These are phyloP conservation scores for Cicer judaicum DNA, from an alignment of 306 rosid genomes.

Conservation along the genomic window DNA sequence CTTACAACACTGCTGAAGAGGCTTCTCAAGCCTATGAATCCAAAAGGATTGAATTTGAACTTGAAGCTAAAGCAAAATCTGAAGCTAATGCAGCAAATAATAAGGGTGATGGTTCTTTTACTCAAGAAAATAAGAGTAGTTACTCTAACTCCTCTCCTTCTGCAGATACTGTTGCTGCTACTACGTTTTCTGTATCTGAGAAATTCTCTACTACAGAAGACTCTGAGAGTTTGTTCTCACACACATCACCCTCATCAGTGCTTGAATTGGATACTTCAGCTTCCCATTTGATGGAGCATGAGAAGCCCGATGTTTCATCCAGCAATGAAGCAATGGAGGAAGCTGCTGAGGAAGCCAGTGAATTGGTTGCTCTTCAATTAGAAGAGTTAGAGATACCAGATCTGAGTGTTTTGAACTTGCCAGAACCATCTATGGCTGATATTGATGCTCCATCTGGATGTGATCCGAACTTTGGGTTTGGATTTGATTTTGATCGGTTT, in stretches of 20 bases:
- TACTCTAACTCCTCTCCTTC: neutral
- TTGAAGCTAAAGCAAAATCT: constrained; percentile 1
- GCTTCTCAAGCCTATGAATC: constrained; percentile 74
- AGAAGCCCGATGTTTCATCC: constrained; percentile 10
- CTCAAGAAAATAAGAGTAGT: constrained; percentile 22
- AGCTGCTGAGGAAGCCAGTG: constrained; percentile 12
- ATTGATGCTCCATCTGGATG: constrained; percentile 32
- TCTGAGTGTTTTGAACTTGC: constrained; percentile 47
- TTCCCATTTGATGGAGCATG: constrained; percentile 30
- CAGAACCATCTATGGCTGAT: constrained; percentile 1
- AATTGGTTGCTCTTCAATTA: constrained; percentile 29
- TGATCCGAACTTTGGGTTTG: constrained; percentile 44
- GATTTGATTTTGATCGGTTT: constrained; percentile 48
- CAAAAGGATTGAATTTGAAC: constrained; percentile 57
- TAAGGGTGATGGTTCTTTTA: neutral
- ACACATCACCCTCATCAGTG: constrained; percentile 62
- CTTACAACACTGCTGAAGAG: constrained; percentile 78
- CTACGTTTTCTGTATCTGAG: neutral
- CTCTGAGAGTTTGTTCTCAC: constrained; percentile 50
- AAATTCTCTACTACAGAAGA: constrained; percentile 47
- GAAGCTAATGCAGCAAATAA: constrained; percentile 19
- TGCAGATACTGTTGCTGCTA: neutral
- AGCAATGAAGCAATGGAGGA: neutral
- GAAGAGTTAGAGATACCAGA: constrained; percentile 56
- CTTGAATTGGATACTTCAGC: constrained; percentile 64